These are phyloP conservation scores for Vaccinium corymbosum DNA, from an alignment of 148 eudicot species.

Conservation along the genomic window DNA sequence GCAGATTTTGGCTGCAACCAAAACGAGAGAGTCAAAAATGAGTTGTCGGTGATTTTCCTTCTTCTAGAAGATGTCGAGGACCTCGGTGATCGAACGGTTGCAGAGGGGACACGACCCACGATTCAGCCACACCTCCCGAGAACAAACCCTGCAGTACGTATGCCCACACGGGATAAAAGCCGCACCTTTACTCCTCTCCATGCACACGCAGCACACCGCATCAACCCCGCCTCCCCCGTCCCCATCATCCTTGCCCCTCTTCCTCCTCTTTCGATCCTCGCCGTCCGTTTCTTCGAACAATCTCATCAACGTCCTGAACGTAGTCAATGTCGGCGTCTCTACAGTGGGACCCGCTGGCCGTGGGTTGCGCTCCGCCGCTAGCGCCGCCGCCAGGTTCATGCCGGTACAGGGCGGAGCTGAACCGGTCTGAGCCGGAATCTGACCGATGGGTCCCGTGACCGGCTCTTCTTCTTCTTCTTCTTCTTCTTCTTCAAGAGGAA, in stretches of 20 bases:
- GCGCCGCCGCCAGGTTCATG: conserved; percentile 22
- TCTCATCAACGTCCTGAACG: conserved; percentile 22
- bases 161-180: conserved; percentile 41
- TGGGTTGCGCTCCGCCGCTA: conserved; percentile 25
- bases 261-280: conserved; percentile 6
- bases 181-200: conserved; percentile 35
- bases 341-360: conserved; percentile 6
- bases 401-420: not conserved
- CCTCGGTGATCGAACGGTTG: conserved; percentile 20
- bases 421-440: not conserved
- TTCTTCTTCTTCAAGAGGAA: not conserved
- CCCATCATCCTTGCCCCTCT: not conserved
- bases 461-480: not conserved
- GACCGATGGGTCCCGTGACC: not conserved
- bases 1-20: not conserved
- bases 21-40: not conserved
- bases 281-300: conserved; percentile 21
- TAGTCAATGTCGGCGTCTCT: not conserved
- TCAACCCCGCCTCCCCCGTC: not conserved
- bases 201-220: conserved; percentile 35
- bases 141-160: conserved; percentile 33
- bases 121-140: conserved; percentile 33
- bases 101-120: conserved; percentile 38
- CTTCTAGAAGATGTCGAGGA: conserved; percentile 34
- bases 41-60: not conserved